Base-by-base conservation (phyloP, 306 rosid genomes). In the Prunus mongolica region DNA sequence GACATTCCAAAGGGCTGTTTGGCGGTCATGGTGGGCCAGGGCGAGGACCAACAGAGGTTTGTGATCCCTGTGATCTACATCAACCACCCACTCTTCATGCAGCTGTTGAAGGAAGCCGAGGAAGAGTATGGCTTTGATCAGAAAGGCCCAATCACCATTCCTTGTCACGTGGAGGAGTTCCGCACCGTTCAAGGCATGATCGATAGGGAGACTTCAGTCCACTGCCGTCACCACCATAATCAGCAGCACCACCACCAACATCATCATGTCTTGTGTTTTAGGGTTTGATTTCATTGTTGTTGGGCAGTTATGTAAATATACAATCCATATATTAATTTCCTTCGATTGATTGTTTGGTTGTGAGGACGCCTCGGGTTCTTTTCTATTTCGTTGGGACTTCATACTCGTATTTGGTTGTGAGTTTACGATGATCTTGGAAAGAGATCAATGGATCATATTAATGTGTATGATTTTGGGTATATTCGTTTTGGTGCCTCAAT, bases 81-180 rank as follows among this genome's bases (percentile, higher is more conserved):
- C 78, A 91, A 96, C 81, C 99, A 96, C 30, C 99, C 99, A 0
- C 86, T 87, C 16, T 96, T 96, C 86, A 82, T 84, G 81, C 84
- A 87, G 51, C 78, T 96, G 24, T 63, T 96, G 61, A 88, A 92
- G 82, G 90, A 87, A 46, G 96, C 98, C 15, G 99, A 96, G 78
- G 90, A 92, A 4, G 99, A 96, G 77, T 91, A 74, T 38, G 99
- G 99, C 0, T 96, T 96, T 7, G 85, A 89, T 56, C 99, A 90
- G 56, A 85, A 89, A 30, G 99, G 99, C 0, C 98, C 98, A 5
- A 96, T 96, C 69, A 82, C 87, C 41, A 92, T 96, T 6, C 99
- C 98, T 1, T 96, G 99, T 88, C 97, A 86, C 8, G 91, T 91
- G 15, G 91, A 92, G 54, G 78, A 91, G 56, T 96, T 96, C 3